A percentile compares a stretch with the other conserved stretches of the same genome.
Conservation (phyloP, 306 rosid species). For the Lathyrus sativus region DNA sequence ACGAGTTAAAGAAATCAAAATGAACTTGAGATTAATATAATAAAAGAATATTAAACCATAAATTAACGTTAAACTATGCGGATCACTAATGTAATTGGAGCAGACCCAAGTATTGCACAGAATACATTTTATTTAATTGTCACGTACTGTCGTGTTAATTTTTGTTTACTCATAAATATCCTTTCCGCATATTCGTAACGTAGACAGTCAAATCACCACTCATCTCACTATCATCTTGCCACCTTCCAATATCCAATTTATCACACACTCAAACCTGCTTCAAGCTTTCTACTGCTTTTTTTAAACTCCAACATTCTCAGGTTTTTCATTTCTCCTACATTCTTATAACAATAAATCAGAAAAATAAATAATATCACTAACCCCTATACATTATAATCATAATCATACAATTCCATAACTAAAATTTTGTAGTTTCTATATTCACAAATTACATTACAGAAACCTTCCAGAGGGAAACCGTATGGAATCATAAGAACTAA, state of each 20-base stretch:
- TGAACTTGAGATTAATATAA: no score
- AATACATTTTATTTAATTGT: no score
- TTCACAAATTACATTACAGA: not conserved
- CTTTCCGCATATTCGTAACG: not conserved
- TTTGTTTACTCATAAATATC: not conserved
- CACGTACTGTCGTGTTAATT: no score
- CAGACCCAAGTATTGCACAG: no score
- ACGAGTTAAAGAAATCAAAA: no score
- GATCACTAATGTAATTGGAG: no score
- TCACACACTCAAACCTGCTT: not conserved
- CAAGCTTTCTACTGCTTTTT: not conserved
- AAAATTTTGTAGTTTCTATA: not conserved
- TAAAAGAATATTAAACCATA: no score
- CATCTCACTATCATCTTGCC: not conserved
- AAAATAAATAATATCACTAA: not conserved
- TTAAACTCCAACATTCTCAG: not conserved
- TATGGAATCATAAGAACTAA: constrained; percentile 36
- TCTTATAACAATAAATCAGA: not conserved
- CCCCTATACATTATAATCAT: not conserved
- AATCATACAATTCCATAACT: not conserved
- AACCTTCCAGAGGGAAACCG: constrained; percentile 60
- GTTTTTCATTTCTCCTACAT: not conserved
- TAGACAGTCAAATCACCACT: not conserved
- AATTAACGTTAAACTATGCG: no score
- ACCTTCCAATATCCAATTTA: not conserved